Evolutionary conservation across 371 early-diverging fungal genomes (phyloP), one percentile per base, ranked within the genome.

Genomic region (Mucor lusitanicus): DNA sequence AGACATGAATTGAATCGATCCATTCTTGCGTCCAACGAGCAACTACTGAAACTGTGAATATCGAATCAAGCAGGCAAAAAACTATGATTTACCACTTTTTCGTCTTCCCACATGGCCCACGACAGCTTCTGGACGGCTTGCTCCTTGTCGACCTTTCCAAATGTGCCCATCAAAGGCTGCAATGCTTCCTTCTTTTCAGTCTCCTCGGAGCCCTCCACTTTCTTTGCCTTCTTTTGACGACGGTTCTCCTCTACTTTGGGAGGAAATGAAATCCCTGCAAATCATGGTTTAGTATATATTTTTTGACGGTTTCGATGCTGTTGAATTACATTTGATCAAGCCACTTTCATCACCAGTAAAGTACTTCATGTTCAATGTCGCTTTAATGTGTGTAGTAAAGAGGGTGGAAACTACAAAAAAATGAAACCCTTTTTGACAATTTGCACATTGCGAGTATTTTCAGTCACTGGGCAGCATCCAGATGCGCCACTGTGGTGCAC

Each of bases 321-420:
- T 39, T 44, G 25, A 0, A n/a, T 67, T 80, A 87, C 89, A 80
- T 80, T 93, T 93, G 53, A 91, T 70, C 65, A 93, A 81, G 15
- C 93, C 93, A 35, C 84, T 83, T 70, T 93, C 92, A 78, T 93
- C 93, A 44, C 92, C 91, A 28, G 90, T 90, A 65, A 80, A 87
- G 32, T 73, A 74, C 55, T 67, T 74, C 84, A 79, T 81, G 42
- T 50, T 5, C 44, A 15, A n/a, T 15, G 30, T 44, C 19, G 7
- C 21, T 7, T 21, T 6, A 23, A 12, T n/a, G 15, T 23, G 7
- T 9, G 3, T 30, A 6, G 3, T 30, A 6, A 25, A 53, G 12
- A 28, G 30, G n/a, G n/a, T n/a, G n/a, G n/a, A n/a, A n/a, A n/a
- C n/a, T n/a, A n/a, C n/a, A n/a, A 70, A 50, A 60, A 33, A 11